A percentile compares a stretch with the other conserved stretches of the same genome.
These are phyloP conservation scores for Bryum argenteum DNA, from an alignment of 225 moss, liverwort and hornwort species.

Conservation along the genomic window DNA sequence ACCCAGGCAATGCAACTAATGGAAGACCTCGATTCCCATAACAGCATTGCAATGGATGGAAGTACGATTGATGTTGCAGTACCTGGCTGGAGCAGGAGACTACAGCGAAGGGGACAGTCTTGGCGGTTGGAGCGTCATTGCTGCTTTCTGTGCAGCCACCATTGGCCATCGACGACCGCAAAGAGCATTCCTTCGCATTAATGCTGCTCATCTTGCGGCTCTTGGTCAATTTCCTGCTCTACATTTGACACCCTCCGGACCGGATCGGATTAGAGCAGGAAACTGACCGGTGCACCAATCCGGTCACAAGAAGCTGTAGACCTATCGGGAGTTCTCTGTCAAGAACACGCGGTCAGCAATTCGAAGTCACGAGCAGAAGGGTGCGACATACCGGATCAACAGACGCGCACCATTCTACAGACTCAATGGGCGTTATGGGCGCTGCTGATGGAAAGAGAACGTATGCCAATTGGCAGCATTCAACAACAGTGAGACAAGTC, in stretches of 20 bases:
- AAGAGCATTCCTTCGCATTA: constrained; percentile 28
- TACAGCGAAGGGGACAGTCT: constrained; percentile 48
- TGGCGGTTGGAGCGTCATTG: constrained; percentile 39
- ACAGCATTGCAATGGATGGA: neutral
- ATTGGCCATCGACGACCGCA: constrained; percentile 44
- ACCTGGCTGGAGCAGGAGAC: constrained; percentile 64
- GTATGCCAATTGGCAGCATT: constrained; percentile 40
- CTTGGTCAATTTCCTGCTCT: neutral
- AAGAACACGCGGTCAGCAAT: constrained; percentile 5
- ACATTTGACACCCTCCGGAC: neutral
- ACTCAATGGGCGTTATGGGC: neutral
- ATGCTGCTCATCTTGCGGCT: constrained; percentile 26
- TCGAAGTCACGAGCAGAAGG: neutral
- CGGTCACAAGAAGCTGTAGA: neutral
- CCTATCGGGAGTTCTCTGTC: neutral
- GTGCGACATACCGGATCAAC: constrained; percentile 29
- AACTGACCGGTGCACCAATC: neutral
- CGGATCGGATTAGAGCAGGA: neutral
- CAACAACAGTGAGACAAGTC: neutral
- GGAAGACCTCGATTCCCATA: too few relatives aligned
- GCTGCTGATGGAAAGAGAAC: neutral
- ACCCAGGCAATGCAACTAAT: neutral
- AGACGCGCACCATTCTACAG: constrained; percentile 22
- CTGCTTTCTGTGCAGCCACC: constrained; percentile 23
- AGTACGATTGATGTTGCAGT: neutral